These are phyloP conservation scores for Didymella sp. DNA, from an alignment of 2,329 filamentous ascomycete genomes.

Conservation along the genomic window DNA sequence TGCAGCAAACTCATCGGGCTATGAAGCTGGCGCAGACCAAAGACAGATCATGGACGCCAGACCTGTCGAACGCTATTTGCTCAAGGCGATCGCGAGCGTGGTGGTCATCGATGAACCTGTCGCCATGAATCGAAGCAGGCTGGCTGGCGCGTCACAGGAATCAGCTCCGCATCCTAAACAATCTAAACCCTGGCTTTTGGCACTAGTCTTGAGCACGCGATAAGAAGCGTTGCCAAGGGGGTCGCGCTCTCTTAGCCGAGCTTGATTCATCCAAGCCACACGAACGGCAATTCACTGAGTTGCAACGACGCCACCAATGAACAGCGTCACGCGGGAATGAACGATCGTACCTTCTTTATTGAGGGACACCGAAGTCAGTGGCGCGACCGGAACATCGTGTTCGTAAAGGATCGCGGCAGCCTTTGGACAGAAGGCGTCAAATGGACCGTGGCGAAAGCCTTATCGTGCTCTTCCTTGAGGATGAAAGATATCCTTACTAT, in stretches of 20 bases:
- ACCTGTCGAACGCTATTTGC: not conserved
- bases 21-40: not conserved
- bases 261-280: constrained; percentile 5
- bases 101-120: not conserved
- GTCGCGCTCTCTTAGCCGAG: constrained; percentile 7
- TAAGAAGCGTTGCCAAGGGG: constrained; percentile 10
- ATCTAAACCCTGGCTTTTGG: not conserved
- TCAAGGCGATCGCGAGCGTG: not conserved
- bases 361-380: not conserved
- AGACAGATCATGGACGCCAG: not conserved
- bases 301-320: not conserved
- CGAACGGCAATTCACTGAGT: not conserved
- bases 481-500: not conserved
- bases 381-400: not conserved
- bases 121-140: not conserved
- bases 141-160: not conserved
- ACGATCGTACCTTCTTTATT: constrained; percentile 3
- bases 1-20: not conserved
- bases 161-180: not conserved
- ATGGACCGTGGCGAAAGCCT: not conserved
- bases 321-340: not conserved
- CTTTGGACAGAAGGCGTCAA: not conserved
- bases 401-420: not conserved
- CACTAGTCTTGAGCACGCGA: constrained; percentile 8
- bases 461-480: not conserved